Evolutionary conservation across 2,329 filamentous ascomycete species (phyloP).

Genomic region (Lachnellula arida): DNA sequence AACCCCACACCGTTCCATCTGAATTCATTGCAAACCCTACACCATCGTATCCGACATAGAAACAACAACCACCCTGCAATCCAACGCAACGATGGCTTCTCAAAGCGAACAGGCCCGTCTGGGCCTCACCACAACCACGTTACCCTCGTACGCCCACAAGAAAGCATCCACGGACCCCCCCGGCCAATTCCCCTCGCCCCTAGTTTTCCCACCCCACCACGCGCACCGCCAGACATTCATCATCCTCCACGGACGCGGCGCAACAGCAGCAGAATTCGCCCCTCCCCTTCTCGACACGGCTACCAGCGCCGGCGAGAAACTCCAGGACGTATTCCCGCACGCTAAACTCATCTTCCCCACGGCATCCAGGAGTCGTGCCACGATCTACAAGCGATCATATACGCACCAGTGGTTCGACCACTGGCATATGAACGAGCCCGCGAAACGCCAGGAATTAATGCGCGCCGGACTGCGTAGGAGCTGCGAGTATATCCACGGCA

Average conservation of each 20-base stretch:
- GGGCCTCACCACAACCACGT: not conserved
- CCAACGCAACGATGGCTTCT: not conserved
- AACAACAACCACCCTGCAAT: too few species aligned
- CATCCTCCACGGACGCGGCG: constrained; percentile 46
- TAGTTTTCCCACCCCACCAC: constrained; percentile 8
- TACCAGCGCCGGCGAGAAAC: constrained; percentile 18
- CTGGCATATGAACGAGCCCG: constrained; percentile 33
- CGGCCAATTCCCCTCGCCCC: constrained; percentile 12
- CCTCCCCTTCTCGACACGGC: constrained; percentile 34
- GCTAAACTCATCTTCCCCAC: constrained; percentile 49
- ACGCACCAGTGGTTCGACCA: constrained; percentile 46
- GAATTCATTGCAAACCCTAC: too few species aligned
- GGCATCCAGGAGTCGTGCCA: constrained; percentile 38
- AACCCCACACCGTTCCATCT: too few species aligned
- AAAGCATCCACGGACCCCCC: not conserved
- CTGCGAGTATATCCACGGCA: not conserved
- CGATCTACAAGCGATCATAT: constrained; percentile 35
- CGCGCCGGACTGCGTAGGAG: not conserved
- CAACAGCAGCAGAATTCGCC: constrained; percentile 38
- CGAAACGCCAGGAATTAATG: constrained; percentile 25
- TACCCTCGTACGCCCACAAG: not conserved
- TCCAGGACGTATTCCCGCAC: constrained; percentile 36
- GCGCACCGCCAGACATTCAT: constrained; percentile 42
- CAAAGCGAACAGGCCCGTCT: not conserved
- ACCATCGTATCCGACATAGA: too few species aligned